Evolutionary conservation across 805 yeast genomes (phyloP), one percentile per base, ranked within the genome.

Genomic region (Pichia kluyveri): DNA sequence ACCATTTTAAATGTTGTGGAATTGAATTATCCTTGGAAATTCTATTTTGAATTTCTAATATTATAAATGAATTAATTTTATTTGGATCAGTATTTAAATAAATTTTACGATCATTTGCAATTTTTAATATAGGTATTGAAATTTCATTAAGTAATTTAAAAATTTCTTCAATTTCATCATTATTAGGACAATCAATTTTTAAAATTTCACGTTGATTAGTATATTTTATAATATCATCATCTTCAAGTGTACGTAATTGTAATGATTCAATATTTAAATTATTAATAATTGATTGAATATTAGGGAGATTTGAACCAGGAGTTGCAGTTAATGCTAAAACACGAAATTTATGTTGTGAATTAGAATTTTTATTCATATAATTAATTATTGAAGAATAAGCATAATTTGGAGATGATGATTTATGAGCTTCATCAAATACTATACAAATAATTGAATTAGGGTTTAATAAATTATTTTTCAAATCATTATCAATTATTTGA

Each of bases 391-490:
- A 83, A 42, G 83, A 83, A 59, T 91, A 91, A 0, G 98, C 85
- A 60, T 89, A 90, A 47, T 86, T 83, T 12, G 5, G 10, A 0
- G 96, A 96, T 45, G 83, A 82, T 0, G 97, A 89, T 43, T 96
- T 71, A 63, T 93, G 99, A 0, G 99, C 98, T 68, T 93, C 99
- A 66, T 93, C 99, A 26, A 93, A 73, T 3, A 93, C 91, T 41
- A 95, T 57, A 46, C 93, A 77, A 0, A 79, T 83, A 14, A 93
- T 70, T 26, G 75, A 74, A 54, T 79, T 82, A 0, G 98, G 96
- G 58, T 87, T 79, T 26, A 91, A 66, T 1, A 77, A 68, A 0
- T 96, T 96, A 38, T 79, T 68, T 40, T 76, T 72, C 52, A 93
- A 69, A 65, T 93, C 99, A 64, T 89, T 89, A 53, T 88, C 96